Evolutionary conservation across 2,329 filamentous ascomycete species (phyloP).

Genomic region (Colletotrichum horii): DNA sequence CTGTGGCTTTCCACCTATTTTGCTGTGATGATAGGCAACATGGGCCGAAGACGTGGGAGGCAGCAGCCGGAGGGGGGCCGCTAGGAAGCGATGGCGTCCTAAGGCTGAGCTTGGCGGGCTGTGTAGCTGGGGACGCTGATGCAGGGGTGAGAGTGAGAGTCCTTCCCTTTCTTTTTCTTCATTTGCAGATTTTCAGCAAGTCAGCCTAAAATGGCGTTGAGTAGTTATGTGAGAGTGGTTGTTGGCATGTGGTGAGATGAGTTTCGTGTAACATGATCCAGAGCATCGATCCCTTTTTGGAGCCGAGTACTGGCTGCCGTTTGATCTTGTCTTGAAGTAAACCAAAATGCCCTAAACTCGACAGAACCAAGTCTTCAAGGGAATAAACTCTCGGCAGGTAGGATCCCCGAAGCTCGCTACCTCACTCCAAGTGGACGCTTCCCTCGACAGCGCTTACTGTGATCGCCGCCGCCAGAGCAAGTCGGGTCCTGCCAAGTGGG

Average conservation of each 20-base stretch:
- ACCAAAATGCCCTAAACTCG: not conserved
- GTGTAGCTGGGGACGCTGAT: not conserved
- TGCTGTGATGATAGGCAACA: not conserved
- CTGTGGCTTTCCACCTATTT: not conserved
- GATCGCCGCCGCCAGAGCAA: not conserved
- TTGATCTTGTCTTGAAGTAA: not conserved
- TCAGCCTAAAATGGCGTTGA: not conserved
- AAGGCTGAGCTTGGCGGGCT: constrained; percentile 13
- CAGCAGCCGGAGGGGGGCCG: not conserved
- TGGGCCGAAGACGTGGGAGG: not conserved
- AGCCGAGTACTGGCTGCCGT: not conserved
- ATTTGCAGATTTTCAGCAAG: not conserved
- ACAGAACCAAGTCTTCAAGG: not conserved
- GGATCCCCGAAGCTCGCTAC: not conserved
- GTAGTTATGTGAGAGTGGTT: not conserved
- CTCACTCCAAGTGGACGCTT: not conserved
- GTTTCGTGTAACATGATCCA: not conserved
- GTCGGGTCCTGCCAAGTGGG: not conserved
- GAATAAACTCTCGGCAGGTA: not conserved
- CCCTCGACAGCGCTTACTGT: not conserved
- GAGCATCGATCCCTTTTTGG: not conserved
- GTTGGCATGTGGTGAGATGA: not conserved
- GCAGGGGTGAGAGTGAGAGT: not conserved
- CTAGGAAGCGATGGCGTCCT: constrained; percentile 5
- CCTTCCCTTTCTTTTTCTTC: not conserved